Evolutionary conservation across 768 basidiomycete species (phyloP).

Genomic region (Gloeopeniophorella convolvens): DNA sequence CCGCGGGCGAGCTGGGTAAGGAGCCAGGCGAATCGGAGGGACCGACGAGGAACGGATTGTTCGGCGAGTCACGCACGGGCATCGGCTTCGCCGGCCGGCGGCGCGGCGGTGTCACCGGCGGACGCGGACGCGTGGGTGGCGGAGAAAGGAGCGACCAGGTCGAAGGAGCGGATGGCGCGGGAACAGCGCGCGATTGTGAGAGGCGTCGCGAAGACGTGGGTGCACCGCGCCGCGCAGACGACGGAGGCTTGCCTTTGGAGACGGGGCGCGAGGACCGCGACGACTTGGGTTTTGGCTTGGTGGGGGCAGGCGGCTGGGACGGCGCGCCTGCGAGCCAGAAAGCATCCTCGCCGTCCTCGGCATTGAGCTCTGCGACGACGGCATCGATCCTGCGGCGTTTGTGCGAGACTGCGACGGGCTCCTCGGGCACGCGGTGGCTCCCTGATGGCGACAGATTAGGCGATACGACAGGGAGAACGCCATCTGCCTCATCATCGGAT

Average conservation of each 20-base stretch:
- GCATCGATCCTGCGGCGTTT: constrained; percentile 20
- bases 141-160: constrained; percentile 20
- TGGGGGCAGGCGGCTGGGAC: neutral
- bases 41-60: constrained; percentile 20
- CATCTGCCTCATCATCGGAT: constrained; percentile 19
- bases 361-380: constrained; percentile 16
- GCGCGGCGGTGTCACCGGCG: constrained; percentile 16
- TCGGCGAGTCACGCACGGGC: constrained; percentile 22
- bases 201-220: constrained; percentile 15
- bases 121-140: constrained; percentile 18
- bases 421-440: constrained; percentile 7
- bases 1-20: constrained; percentile 18
- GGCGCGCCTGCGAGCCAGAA: constrained; percentile 17
- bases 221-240: constrained; percentile 12
- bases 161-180: constrained; percentile 4
- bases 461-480: constrained; percentile 15
- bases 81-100: constrained; percentile 8
- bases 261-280: constrained; percentile 7
- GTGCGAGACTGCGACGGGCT: neutral
- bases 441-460: constrained; percentile 13
- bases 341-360: constrained; percentile 18
- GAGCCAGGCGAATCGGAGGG: constrained; percentile 13
- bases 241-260: constrained; percentile 8
- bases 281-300: constrained; percentile 11
- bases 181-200: constrained; percentile 17